These are phyloP conservation scores for Piper longum DNA, from an alignment of 164 flowering plant genomes.

Conservation along the genomic window DNA sequence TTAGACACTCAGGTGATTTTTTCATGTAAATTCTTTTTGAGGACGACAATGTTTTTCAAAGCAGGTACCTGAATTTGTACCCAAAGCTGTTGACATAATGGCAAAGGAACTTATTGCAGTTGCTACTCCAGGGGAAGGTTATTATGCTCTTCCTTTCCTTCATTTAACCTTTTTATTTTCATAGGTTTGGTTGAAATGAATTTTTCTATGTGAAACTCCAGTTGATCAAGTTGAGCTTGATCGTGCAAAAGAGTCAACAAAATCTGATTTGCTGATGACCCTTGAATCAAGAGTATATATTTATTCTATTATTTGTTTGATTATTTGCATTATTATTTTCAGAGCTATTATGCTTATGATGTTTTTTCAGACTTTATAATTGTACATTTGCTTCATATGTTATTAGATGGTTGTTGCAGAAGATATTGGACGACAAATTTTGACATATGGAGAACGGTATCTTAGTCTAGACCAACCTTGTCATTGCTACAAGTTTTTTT, in stretches of 20 bases:
- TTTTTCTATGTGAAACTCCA: slow-evolving; percentile 1
- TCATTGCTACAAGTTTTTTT: too few species aligned
- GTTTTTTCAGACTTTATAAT: background rate
- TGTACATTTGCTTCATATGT: background rate
- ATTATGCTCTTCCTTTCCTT: background rate
- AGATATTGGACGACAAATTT: slow-evolving; percentile 78
- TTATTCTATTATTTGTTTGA: background rate
- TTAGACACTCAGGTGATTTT: background rate
- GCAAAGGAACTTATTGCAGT: slow-evolving; percentile 43
- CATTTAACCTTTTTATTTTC: background rate
- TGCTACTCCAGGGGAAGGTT: slow-evolving; percentile 49
- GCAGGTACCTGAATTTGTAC: slow-evolving; percentile 42
- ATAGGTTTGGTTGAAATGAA: background rate
- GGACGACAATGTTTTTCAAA: background rate
- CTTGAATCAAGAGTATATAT: slow-evolving; percentile 72
- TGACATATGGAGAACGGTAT: slow-evolving; percentile 80
- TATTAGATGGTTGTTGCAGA: slow-evolving; percentile 68
- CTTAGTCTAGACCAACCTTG: too few species aligned
- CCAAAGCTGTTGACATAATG: slow-evolving; percentile 49
- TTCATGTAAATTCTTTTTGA: background rate
- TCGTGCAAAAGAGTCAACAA: slow-evolving; percentile 66
- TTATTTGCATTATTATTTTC: background rate
- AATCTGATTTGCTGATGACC: slow-evolving; percentile 73
- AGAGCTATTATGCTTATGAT: too few species aligned
- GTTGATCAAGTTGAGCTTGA: slow-evolving; percentile 34